These are phyloP conservation scores for Mycena belliarum DNA, from an alignment of 768 basidiomycete species.

Conservation along the genomic window DNA sequence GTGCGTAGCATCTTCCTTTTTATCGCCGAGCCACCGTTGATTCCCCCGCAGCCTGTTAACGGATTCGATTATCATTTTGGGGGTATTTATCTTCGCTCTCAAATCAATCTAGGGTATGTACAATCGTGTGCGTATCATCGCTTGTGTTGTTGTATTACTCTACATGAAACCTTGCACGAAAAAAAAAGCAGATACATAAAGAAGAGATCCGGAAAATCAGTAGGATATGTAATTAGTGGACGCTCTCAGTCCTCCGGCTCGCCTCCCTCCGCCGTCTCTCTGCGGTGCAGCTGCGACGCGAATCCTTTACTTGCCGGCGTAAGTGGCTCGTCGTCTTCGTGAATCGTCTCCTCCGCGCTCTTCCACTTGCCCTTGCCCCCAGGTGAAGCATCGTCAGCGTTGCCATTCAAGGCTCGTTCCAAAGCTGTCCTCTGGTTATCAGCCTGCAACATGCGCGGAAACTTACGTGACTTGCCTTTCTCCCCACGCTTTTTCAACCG, in stretches of 20 bases:
- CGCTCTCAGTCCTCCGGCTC: conserved; percentile 5
- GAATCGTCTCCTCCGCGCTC: conserved; percentile 47
- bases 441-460: too few species aligned
- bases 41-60: too few species aligned
- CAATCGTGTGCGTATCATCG: too few species aligned
- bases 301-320: conserved; percentile 22
- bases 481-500: conserved; percentile 90
- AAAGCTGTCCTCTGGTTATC: conserved; percentile 37
- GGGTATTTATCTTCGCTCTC: too few species aligned
- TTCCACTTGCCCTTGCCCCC: conserved; percentile 36
- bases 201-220: conserved; percentile 12
- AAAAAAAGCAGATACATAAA: conserved; percentile 12
- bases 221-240: conserved; percentile 5
- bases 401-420: conserved; percentile 53
- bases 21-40: too few species aligned
- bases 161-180: background rate
- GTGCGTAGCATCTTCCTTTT: too few species aligned
- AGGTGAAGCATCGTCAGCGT: conserved; percentile 33
- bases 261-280: conserved; percentile 44
- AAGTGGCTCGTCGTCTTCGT: conserved; percentile 46
- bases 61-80: too few species aligned
- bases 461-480: conserved; percentile 51
- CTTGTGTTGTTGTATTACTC: background rate
- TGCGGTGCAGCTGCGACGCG: conserved; percentile 36
- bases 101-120: too few species aligned